Conservation (phyloP, 106 monocot genomes). For the Allium fistulosum region DNA sequence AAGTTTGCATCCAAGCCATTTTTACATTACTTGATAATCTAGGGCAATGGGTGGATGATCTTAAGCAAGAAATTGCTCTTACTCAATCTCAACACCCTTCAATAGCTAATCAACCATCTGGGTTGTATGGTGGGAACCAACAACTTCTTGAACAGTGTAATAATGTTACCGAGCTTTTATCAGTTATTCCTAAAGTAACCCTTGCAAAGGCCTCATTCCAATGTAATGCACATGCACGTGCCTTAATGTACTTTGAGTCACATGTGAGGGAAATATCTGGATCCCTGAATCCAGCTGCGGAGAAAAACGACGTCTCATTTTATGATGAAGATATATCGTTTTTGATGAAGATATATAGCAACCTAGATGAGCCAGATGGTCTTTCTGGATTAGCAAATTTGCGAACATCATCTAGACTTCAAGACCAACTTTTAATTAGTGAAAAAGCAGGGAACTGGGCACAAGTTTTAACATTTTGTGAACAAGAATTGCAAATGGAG, state of each 20-base stretch:
- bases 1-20: constrained; percentile 89
- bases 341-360: constrained; percentile 96
- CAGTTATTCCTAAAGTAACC: constrained; percentile 93
- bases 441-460: constrained; percentile 98
- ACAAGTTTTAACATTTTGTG: constrained; percentile 81
- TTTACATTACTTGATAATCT: constrained; percentile 98
- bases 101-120: constrained; percentile 24
- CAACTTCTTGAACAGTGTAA: constrained; percentile 60
- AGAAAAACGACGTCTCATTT: constrained; percentile 48
- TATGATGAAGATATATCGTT: constrained; percentile 87
- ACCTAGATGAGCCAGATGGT: constrained; percentile 96
- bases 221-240: constrained; percentile 93
- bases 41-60: constrained; percentile 98
- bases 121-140: constrained; percentile 16
- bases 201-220: constrained; percentile 82
- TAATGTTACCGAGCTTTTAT: constrained; percentile 79
- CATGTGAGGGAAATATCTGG: constrained; percentile 83
- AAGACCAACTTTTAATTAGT: constrained; percentile 90
- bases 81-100: constrained; percentile 43
- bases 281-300: constrained; percentile 87
- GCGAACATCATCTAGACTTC: constrained; percentile 56
- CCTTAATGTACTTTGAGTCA: constrained; percentile 85
- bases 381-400: constrained; percentile 83
- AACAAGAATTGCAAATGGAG: constrained; percentile 94
- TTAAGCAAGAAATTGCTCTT: constrained; percentile 85